These are phyloP conservation scores for Auriscalpium vulgare DNA, from an alignment of 768 basidiomycete species.

Conservation along the genomic window DNA sequence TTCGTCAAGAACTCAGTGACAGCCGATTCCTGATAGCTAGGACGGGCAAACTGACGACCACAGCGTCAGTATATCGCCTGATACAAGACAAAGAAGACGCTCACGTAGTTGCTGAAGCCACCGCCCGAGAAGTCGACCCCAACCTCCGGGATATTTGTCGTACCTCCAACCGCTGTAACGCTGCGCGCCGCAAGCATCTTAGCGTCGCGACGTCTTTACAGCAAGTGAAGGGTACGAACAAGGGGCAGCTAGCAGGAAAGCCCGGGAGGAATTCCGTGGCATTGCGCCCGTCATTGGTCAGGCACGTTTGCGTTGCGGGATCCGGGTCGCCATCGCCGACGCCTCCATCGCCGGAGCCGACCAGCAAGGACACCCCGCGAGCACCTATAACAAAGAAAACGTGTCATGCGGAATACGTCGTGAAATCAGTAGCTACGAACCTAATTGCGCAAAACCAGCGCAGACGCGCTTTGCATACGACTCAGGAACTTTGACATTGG, in stretches of 20 bases:
- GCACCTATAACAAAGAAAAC: constrained; percentile 33
- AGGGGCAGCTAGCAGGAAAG: constrained; percentile 53
- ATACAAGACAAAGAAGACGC: constrained; percentile 11
- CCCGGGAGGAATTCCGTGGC: constrained; percentile 37
- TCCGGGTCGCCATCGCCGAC: constrained; percentile 56
- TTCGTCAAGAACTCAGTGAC: constrained; percentile 33
- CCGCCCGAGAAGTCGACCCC: constrained; percentile 60
- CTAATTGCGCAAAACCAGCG: constrained; percentile 52
- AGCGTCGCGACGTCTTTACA: neutral
- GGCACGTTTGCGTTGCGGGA: constrained; percentile 45
- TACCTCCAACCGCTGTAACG: constrained; percentile 67
- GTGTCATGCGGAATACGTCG: neutral
- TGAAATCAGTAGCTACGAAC: constrained; percentile 21
- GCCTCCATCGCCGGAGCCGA: constrained; percentile 62
- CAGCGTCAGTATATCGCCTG: neutral
- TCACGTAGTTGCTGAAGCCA: constrained; percentile 64
- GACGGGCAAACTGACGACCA: constrained; percentile 36
- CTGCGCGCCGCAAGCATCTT: constrained; percentile 23
- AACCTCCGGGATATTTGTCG: constrained; percentile 47
- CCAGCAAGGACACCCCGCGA: constrained; percentile 58
- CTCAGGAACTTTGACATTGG: constrained; percentile 36
- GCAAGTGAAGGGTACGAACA: constrained; percentile 12
- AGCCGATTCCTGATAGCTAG: constrained; percentile 39
- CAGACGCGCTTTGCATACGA: constrained; percentile 52
- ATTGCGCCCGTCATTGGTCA: constrained; percentile 52